Evolutionary conservation across 441 rosid genomes (phyloP).

Genomic region (Euphorbia corollata): DNA sequence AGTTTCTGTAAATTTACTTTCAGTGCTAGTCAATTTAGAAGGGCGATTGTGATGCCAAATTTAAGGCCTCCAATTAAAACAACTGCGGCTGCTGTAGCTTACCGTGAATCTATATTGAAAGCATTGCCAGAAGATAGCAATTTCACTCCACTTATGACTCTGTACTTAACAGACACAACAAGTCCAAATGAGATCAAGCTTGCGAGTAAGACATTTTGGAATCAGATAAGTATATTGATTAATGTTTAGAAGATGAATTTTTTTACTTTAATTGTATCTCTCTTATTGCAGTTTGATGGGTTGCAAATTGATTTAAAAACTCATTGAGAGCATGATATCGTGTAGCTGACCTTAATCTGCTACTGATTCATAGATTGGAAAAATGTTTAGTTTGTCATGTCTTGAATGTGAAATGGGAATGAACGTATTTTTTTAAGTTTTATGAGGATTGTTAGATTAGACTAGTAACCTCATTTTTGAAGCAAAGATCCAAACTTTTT

Average conservation of each 20-base stretch:
- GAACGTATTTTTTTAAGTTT: no score
- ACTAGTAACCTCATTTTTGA: no score
- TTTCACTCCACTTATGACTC: constrained; percentile 80
- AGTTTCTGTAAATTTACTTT: background rate
- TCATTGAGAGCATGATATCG: background rate
- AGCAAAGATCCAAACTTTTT: background rate
- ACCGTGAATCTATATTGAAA: constrained; percentile 49
- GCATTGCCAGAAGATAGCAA: constrained; percentile 41
- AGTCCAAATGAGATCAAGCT: constrained; percentile 72
- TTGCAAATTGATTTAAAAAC: background rate
- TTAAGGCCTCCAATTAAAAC: constrained; percentile 75
- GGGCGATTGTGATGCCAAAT: constrained; percentile 90
- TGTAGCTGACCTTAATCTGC: background rate
- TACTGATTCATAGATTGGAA: no score
- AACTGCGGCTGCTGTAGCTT: constrained; percentile 60
- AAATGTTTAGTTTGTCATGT: no score
- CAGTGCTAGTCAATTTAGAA: constrained; percentile 62
- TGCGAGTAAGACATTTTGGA: constrained; percentile 42
- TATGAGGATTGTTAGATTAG: no score
- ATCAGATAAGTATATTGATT: background rate
- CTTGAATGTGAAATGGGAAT: no score
- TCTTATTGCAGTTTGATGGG: background rate
- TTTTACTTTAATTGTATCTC: background rate
- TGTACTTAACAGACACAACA: constrained; percentile 69
- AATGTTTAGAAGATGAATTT: background rate